Percentiles rank a stretch among this genome's conserved stretches.
Evolutionary conservation across 345 rosid species (phyloP).

Genomic region (Boechera divaricarpa): DNA sequence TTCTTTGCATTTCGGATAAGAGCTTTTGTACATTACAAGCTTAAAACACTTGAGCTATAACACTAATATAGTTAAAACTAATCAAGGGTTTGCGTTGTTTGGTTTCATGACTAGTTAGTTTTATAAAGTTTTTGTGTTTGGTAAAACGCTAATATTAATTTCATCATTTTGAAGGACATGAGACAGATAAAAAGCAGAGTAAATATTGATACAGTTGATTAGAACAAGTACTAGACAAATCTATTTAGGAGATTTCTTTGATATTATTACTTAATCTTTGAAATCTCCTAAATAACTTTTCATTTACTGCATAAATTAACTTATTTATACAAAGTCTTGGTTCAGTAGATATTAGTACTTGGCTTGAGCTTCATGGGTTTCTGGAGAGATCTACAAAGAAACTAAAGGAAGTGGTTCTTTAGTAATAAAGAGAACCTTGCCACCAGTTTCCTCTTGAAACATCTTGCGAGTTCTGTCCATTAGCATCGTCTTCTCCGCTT

Average conservation of each 20-base stretch:
- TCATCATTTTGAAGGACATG: conserved; percentile 9
- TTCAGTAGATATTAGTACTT: conserved; percentile 30
- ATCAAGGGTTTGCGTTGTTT: conserved; percentile 4
- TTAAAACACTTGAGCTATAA: conserved; percentile 17
- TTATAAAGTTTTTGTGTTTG: not conserved
- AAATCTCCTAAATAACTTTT: conserved; percentile 17
- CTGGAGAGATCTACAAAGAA: conserved; percentile 34
- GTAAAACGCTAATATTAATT: not conserved
- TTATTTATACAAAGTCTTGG: conserved; percentile 39
- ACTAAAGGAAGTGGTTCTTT: conserved; percentile 40
- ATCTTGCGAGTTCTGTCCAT: conserved; percentile 58
- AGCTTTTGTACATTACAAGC: conserved; percentile 54
- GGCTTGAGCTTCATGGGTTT: conserved; percentile 32
- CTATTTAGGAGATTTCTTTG: conserved; percentile 36
- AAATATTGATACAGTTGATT: conserved; percentile 30
- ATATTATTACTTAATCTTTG: conserved; percentile 6
- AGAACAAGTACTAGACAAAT: conserved; percentile 34
- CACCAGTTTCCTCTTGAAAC: conserved; percentile 99
- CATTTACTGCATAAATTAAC: not conserved
- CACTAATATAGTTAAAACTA: not conserved
- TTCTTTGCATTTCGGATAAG: conserved; percentile 74
- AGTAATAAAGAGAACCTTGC: conserved; percentile 98
- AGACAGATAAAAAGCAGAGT: conserved; percentile 20
- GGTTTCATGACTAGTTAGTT: conserved; percentile 2
- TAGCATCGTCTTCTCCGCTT: conserved; percentile 60